phyloP scores from a whole-genome alignment of 2,329 filamentous ascomycete genomes.

The Arachnopeziza araneosa region DNA sequence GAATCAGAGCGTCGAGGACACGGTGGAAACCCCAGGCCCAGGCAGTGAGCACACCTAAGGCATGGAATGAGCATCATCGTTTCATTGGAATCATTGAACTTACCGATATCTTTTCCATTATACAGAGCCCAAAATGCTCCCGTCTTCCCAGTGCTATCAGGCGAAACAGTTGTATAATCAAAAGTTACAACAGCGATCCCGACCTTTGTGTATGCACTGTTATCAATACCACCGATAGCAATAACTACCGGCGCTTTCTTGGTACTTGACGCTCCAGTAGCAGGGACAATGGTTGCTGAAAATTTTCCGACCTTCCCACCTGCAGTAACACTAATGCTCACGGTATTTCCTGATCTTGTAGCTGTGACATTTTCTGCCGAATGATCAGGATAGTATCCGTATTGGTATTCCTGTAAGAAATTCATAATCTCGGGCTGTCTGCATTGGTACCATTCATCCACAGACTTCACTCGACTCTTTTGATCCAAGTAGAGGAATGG shows the following conservation, averaged over 20 bases:
- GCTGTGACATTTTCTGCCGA: constrained; percentile 41
- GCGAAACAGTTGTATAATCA: constrained; percentile 42
- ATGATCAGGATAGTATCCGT: constrained; percentile 46
- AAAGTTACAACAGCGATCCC: constrained; percentile 46
- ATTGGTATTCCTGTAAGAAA: constrained; percentile 46
- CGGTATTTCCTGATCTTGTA: constrained; percentile 39
- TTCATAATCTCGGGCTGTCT: constrained; percentile 45
- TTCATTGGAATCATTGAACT: constrained; percentile 2
- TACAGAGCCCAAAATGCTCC: constrained; percentile 46
- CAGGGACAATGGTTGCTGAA: constrained; percentile 38
- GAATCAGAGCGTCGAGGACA: constrained; percentile 32
- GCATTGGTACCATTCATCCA: constrained; percentile 44
- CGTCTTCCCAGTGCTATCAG: constrained; percentile 44
- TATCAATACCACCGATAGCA: constrained; percentile 44
- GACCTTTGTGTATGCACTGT: constrained; percentile 40
- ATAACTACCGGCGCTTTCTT: constrained; percentile 37
- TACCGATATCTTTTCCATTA: constrained; percentile 43
- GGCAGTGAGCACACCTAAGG: constrained; percentile 30
- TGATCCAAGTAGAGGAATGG: constrained; percentile 31
- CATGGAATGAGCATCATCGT: background rate
- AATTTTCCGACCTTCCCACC: constrained; percentile 41
- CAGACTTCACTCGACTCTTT: constrained; percentile 37
- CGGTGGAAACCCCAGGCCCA: constrained; percentile 36
- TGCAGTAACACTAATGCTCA: constrained; percentile 38
- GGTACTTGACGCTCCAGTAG: constrained; percentile 28